Evolutionary conservation across 2,329 filamentous ascomycete genomes (phyloP).

Genomic region (Fusarium sp.): DNA sequence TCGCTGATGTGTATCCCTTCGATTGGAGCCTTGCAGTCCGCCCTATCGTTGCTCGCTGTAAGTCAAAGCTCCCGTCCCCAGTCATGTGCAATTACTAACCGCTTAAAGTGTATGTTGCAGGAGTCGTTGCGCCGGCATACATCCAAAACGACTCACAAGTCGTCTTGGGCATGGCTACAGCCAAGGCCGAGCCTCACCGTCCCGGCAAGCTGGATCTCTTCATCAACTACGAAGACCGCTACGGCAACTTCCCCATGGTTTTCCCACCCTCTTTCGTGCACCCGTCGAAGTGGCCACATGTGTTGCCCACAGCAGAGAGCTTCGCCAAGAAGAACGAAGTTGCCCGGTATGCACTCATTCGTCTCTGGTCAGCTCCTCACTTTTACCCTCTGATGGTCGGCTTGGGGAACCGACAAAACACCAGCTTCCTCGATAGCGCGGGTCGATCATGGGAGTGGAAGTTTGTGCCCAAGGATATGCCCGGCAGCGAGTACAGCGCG

Average conservation of each 20-base stretch:
- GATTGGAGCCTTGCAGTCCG: conserved; percentile 45
- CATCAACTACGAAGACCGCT: conserved; percentile 43
- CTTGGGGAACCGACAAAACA: conserved; percentile 20
- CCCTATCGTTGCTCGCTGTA: conserved; percentile 40
- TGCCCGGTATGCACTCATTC: conserved; percentile 43
- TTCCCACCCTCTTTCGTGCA: conserved; percentile 23
- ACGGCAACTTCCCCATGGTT: conserved; percentile 15
- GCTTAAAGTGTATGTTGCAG: conserved; percentile 40
- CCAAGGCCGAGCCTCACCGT: conserved; percentile 42
- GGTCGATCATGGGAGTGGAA: conserved; percentile 44
- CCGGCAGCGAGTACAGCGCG: conserved; percentile 39
- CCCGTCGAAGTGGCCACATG: conserved; percentile 37
- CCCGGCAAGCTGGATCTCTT: conserved; percentile 43
- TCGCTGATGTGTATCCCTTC: conserved; percentile 38
- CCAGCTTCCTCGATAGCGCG: conserved; percentile 42
- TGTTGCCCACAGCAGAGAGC: conserved; percentile 30
- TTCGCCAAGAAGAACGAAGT: conserved; percentile 19
- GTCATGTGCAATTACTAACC: conserved; percentile 8
- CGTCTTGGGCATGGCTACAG: conserved; percentile 35
- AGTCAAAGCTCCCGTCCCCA: neutral
- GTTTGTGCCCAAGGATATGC: conserved; percentile 46
- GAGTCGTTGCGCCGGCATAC: conserved; percentile 39
- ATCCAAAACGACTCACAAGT: conserved; percentile 32
- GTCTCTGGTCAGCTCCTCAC: conserved; percentile 45
- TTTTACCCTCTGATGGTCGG: conserved; percentile 47